Evolutionary conservation across 768 basidiomycete species (phyloP).

Genomic region (Russula olivacea): DNA sequence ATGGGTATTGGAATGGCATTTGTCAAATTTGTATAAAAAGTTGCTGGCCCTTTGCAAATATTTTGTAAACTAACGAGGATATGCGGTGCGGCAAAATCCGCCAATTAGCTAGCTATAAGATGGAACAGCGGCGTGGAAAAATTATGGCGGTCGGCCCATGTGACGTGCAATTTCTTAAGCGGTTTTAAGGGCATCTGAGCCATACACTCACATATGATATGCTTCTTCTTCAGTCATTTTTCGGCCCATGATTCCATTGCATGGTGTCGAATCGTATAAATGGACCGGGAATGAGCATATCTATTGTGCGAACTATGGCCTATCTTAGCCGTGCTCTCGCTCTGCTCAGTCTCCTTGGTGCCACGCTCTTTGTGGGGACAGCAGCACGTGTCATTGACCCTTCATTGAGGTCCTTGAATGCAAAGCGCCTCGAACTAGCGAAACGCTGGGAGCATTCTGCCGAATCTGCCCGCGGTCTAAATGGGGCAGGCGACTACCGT

Average conservation of each 20-base stretch:
- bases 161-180: no score
- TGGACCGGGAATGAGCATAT: background rate
- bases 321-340: background rate
- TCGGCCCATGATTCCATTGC: background rate
- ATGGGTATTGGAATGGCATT: no score
- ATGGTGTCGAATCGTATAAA: background rate
- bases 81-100: no score
- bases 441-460: constrained; percentile 13
- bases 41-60: no score
- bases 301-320: background rate
- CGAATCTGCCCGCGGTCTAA: constrained; percentile 6
- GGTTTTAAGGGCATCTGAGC: no score
- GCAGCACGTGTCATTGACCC: constrained; percentile 1
- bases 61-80: no score
- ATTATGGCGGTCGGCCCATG: no score
- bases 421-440: constrained; percentile 10
- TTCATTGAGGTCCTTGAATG: background rate
- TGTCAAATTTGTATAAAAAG: no score
- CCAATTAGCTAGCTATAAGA: no score
- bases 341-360: background rate
- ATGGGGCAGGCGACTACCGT: background rate
- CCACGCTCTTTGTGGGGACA: background rate
- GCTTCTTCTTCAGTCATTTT: background rate
- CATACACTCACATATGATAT: no score
- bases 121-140: no score